Base-by-base conservation (phyloP, 192 early-diverging fungal species). In the Podila clonocystis region DNA sequence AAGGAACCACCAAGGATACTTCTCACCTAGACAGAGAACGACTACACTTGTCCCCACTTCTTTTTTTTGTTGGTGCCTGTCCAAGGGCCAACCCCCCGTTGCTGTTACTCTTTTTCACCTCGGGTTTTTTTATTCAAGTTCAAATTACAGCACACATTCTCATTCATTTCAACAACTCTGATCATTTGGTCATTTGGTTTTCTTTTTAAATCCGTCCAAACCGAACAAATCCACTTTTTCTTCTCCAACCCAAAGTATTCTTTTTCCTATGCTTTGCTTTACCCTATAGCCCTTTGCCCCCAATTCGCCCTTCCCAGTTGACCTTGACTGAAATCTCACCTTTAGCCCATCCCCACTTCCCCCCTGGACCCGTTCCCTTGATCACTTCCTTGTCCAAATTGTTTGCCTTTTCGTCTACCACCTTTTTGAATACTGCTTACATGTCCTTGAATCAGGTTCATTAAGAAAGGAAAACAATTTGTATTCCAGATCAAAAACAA, bases 61-160 rank as follows among this genome's bases (percentile, higher is more conserved):
- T 24, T 29, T 38, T 70, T 33, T 75, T 64, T 55, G 67, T 76
- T 76, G 74, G 74, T 76, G 67, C 74, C 74, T 76, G 74, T 76
- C 41, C 36, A 61, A 76, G 74, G 74, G 68, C 74, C 74, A 76
- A 76, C 74, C 68, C 74, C 74, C 74, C 67, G 74, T 76, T 70
- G 68, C 62, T 63, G 52, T 9, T 55, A 24, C 20, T 26, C 52
- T 55, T 20, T 29, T 33, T 63, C 74, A 76, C 65, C 74, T 76
- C 74, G 74, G 74, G 74, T 76, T 65, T 41, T 59, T 60, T 69
- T 48, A 19, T 45, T 50, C 58, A 20, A 8, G 48, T 22, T 38
- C 63, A 31, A 49, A 24, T 28, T 60, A 2, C 58, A 29, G 9
- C 60, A 49, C 59, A 22, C 26, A 7, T 50, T 20, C 49, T 34